These are phyloP conservation scores for Leishmania tropica DNA, from an alignment of 208 protist species.

Conservation along the genomic window DNA sequence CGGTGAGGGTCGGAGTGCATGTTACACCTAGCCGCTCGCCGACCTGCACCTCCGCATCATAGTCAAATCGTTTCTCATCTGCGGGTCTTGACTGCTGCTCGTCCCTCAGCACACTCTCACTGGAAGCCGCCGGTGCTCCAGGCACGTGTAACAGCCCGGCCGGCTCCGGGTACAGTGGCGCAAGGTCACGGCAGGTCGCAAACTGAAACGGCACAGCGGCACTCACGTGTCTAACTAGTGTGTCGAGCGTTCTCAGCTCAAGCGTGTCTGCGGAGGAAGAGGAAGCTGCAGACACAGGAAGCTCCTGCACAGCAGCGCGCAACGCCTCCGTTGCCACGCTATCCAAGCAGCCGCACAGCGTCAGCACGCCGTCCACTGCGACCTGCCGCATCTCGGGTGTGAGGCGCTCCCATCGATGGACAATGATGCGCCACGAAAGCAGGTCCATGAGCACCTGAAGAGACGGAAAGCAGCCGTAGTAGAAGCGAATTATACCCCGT, in stretches of 20 bases:
- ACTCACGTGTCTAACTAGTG: constrained; percentile 12
- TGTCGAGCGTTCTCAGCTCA: constrained; percentile 1
- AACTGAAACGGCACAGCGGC: constrained; percentile 33
- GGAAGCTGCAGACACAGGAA: neutral
- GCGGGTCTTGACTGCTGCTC: neutral
- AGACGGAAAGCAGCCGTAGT: constrained; percentile 38
- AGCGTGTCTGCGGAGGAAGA: neutral
- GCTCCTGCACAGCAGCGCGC: constrained; percentile 12
- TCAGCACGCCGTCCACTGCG: constrained; percentile 18
- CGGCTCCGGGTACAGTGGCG: constrained; percentile 21
- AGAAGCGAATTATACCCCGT: constrained; percentile 30
- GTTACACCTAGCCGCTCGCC: constrained; percentile 17
- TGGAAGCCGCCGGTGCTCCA: neutral
- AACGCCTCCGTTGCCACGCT: constrained; percentile 18
- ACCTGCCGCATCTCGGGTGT: constrained; percentile 19
- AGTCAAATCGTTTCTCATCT: neutral
- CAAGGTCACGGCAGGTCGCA: constrained; percentile 13
- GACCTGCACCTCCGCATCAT: constrained; percentile 11
- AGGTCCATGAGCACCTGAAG: constrained; percentile 65
- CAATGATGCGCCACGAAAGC: constrained; percentile 54
- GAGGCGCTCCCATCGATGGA: constrained; percentile 44
- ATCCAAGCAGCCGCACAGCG: constrained; percentile 18
- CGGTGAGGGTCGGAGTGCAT: neutral
- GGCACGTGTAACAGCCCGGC: constrained; percentile 9
- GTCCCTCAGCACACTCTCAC: neutral